Evolutionary conservation across 768 basidiomycete genomes (phyloP), one percentile per base, ranked within the genome.

Genomic region (Suillus subluteus): DNA sequence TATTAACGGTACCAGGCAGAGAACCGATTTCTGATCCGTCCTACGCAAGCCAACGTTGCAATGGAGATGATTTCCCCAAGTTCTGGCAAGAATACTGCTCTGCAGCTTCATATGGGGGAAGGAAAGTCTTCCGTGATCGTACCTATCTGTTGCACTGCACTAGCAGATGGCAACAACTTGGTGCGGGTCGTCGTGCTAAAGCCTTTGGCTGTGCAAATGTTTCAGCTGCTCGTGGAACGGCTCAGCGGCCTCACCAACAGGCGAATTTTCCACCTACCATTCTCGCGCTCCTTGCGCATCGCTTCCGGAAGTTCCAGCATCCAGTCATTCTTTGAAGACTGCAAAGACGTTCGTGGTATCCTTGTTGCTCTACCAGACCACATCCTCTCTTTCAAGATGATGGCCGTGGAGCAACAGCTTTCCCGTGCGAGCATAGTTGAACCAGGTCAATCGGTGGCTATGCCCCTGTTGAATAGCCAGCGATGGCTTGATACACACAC

Each of bases 51-150:
- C 0, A 58, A 66, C 21, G 68, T 80, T 38, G 73, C 79, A 18
- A 62, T 61, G 6, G 69, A 79, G 54, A 80, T 79, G 79, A 74
- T 79, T 37, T 58, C 66, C 11, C 79, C 79, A 1, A 46, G 41
- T 11, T 71, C 72, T 1, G 63, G 67, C 4, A 16, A 68, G 4
- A 87, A 82, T 62, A 79, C 80, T 0, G 70, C 78, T 7, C 73
- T 82, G 18, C 85, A 87, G 65, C 79, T 87, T 13, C 84, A 86
- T 62, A 86, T 86, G 26, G 85, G 85, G 85, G 85, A 86, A 68
- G 85, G 85, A 16, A 86, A 86, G 63, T 77, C 79, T 1, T 79
- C 79, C 2, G 79, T 79, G 32, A 87, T 79, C 41, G 67, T 79
- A 7, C 79, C 79, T 1, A 71, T 79, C 21, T 69, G 69, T 32